phyloP scores from a whole-genome alignment of 1,139 yeast species.

The Nematodospora anomalae region DNA sequence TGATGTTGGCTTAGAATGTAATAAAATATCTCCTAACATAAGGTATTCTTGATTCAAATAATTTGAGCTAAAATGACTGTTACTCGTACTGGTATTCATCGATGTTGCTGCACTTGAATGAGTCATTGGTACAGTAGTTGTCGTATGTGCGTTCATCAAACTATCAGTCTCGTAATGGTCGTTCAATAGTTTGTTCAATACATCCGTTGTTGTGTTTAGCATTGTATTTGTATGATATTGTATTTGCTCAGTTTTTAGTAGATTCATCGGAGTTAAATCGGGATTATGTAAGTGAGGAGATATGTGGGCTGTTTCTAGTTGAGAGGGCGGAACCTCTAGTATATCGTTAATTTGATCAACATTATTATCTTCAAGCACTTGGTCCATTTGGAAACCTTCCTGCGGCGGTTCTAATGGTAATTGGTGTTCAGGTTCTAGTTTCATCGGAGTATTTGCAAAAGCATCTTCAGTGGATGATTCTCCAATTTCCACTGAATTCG shows the following conservation, averaged over 20 bases:
- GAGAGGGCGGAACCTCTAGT: slow-evolving; percentile 6
- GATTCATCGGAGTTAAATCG: slow-evolving; percentile 4
- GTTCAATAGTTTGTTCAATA: slow-evolving; percentile 28
- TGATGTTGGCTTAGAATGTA: slow-evolving; percentile 53
- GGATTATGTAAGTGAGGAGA: slow-evolving; percentile 1
- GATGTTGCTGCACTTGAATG: neutral
- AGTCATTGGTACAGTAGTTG: slow-evolving; percentile 5
- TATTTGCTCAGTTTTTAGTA: slow-evolving; percentile 7
- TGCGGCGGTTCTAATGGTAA: neutral
- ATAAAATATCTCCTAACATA: slow-evolving; percentile 55
- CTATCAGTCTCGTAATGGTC: slow-evolving; percentile 13
- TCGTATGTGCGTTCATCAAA: slow-evolving; percentile 7
- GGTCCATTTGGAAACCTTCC: neutral
- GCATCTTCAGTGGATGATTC: neutral
- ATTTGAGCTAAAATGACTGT: slow-evolving; percentile 25
- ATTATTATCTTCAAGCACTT: neutral
- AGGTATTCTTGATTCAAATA: slow-evolving; percentile 56
- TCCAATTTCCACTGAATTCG: neutral
- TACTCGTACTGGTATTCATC: slow-evolving; percentile 2
- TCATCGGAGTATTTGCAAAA: neutral
- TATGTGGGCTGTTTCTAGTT: neutral
- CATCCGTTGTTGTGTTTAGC: slow-evolving; percentile 43
- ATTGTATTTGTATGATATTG: slow-evolving; percentile 19
- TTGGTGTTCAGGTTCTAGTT: neutral
- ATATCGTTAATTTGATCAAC: slow-evolving; percentile 7